Conservation (phyloP, 208 protist species). For the Herpetomonas samuelpessoai region DNA sequence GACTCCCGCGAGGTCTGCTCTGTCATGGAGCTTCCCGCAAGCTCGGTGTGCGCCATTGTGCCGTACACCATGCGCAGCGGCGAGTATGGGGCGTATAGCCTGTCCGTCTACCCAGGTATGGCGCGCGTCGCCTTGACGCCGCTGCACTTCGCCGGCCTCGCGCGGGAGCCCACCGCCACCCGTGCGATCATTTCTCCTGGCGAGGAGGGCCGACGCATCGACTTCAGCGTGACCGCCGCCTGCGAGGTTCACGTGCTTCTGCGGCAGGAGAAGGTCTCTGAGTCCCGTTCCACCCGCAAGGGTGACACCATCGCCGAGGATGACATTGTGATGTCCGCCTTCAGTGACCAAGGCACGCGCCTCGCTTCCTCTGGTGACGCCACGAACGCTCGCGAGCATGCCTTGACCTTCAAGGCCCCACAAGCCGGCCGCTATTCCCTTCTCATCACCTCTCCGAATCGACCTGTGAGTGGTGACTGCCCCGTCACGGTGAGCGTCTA, state of each 20-base stretch:
- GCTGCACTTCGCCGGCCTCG: conserved; percentile 68
- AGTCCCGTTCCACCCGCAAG: conserved; percentile 18
- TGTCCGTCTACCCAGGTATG: conserved; percentile 81
- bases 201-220: conserved; percentile 39
- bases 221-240: conserved; percentile 58
- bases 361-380: conserved; percentile 53
- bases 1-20: conserved; percentile 83
- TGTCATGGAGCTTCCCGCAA: conserved; percentile 67
- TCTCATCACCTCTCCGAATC: conserved; percentile 46
- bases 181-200: conserved; percentile 41
- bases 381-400: conserved; percentile 80
- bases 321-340: conserved; percentile 54
- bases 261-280: conserved; percentile 61
- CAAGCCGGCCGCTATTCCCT: conserved; percentile 56
- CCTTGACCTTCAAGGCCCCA: conserved; percentile 53
- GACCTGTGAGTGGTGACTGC: conserved; percentile 37
- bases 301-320: conserved; percentile 70
- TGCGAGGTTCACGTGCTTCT: conserved; percentile 80
- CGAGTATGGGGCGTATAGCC: conserved; percentile 53
- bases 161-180: conserved; percentile 34
- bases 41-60: conserved; percentile 64
- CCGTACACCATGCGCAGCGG: conserved; percentile 76
- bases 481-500: conserved; percentile 65
- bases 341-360: conserved; percentile 56
- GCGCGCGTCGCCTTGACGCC: conserved; percentile 70